Base-by-base conservation (phyloP, 2,329 filamentous ascomycete genomes). In the Venturia carpophila region DNA sequence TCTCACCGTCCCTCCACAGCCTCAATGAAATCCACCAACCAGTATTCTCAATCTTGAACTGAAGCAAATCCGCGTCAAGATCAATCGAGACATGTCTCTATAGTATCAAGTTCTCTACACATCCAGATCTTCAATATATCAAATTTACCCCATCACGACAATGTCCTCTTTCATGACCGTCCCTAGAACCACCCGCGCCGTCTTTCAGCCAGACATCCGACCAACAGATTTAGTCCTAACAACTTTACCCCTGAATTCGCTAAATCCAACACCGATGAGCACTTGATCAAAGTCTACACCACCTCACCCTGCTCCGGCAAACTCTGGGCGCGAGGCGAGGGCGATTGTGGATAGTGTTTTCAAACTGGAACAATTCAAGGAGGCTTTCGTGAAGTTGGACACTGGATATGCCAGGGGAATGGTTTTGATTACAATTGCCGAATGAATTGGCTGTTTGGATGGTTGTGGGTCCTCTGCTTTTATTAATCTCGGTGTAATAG, bases 261-360 rank as follows among this genome's bases (percentile, higher is more conserved):
- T 2, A 64, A 49, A 30, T 42, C 42, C 43, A 56, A 64, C 62
- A 39, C 21, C 39, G 37, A 64, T 27, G 60, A 63, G 64, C 67
- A 42, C 42, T 69, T 76, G 21, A 69, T 77, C 55, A 71, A 71
- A 47, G 73, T 75, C 34, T 69, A 72, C 30, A 71, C 75, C 15
- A 75, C 75, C 0, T 68, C 74, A 0, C 71, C 73, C 7, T 73
- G 71, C 67, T 69, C 72, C 39, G 72, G 73, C 17, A 74, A 74
- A 65, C 71, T 68, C 60, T 77, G 75, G 75, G 67, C 68, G 65
- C n/a, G 52, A 65, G n/a, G 39, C 24, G 27, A 66, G 39, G 34
- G 24, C 63, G 7, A 24, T 66, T 24, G 63, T 66, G 17, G 65
- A 66, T 43, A 65, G 52, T 34, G 30, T 34, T 34, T 34, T 34